phyloP scores from a whole-genome alignment of 2,329 filamentous ascomycete species.

The Phialophora macrospora region DNA sequence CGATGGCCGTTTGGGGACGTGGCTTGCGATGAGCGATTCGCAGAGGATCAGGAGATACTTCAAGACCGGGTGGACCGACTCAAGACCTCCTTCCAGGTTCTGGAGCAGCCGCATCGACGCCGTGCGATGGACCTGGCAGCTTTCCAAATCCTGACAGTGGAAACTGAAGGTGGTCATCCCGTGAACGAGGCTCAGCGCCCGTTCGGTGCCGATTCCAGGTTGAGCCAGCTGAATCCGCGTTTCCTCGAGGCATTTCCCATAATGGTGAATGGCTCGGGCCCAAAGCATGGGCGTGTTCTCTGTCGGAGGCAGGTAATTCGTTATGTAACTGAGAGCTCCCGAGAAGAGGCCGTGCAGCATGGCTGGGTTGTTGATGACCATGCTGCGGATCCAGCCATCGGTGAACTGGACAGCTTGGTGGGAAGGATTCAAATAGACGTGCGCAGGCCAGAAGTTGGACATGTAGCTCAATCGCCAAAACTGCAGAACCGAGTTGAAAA shows the following conservation, averaged over 20 bases:
- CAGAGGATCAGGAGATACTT: conserved; percentile 23
- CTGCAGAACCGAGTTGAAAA: conserved; percentile 27
- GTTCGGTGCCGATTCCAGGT: conserved; percentile 18
- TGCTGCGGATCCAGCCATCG: conserved; percentile 22
- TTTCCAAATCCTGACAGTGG: conserved; percentile 29
- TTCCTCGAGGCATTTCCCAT: conserved; percentile 27
- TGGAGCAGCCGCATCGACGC: conserved; percentile 17
- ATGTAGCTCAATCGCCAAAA: conserved; percentile 28
- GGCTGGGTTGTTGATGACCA: conserved; percentile 23
- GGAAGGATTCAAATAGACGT: conserved; percentile 15
- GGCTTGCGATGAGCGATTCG: conserved; percentile 22
- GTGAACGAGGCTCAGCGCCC: conserved; percentile 24
- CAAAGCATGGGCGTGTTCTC: conserved; percentile 25
- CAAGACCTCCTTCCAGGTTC: conserved; percentile 20
- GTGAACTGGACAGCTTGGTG: conserved; percentile 17
- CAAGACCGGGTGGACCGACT: conserved; percentile 20
- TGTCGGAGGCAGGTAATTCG: conserved; percentile 25
- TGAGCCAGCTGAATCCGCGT: conserved; percentile 15
- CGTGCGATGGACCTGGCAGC: conserved; percentile 20
- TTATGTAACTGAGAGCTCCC: conserved; percentile 23
- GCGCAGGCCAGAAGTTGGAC: conserved; percentile 28
- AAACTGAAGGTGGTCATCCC: conserved; percentile 24
- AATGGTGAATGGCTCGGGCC: conserved; percentile 23
- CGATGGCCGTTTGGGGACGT: conserved; percentile 21
- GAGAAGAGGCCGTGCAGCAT: conserved; percentile 29